Percentiles rank a stretch among this genome's conserved stretches.
Evolutionary conservation across 768 basidiomycete genomes (phyloP).

Genomic region (Crassisporium funariophilum): DNA sequence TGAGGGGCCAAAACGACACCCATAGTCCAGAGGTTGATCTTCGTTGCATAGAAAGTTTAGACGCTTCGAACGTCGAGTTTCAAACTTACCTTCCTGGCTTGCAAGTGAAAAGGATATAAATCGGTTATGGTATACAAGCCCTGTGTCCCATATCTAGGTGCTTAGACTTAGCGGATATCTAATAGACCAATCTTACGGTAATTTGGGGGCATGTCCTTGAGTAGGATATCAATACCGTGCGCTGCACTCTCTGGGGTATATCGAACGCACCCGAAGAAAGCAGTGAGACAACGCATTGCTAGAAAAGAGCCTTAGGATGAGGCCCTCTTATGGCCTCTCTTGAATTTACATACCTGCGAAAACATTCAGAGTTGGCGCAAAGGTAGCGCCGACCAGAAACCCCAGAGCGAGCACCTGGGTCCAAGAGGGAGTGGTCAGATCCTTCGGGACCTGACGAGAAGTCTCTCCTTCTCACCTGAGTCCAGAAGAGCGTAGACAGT

Average conservation of each 20-base stretch:
- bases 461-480: constrained; percentile 59
- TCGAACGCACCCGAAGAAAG: constrained; percentile 51
- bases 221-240: not conserved
- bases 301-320: not conserved
- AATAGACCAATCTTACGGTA: constrained; percentile 38
- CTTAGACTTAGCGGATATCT: not conserved
- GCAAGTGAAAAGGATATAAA: constrained; percentile 68
- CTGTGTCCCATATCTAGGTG: constrained; percentile 25
- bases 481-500: constrained; percentile 72
- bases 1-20: constrained; percentile 70
- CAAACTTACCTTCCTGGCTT: constrained; percentile 57
- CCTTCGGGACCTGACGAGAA: not conserved
- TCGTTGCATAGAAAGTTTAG: not conserved
- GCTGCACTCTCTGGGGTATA: not conserved
- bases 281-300: constrained; percentile 63
- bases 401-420: constrained; percentile 53
- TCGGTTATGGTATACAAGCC: constrained; percentile 64
- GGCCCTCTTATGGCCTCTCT: not conserved
- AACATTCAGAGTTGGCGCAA: constrained; percentile 56
- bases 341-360: constrained; percentile 47
- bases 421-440: not conserved
- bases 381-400: constrained; percentile 48
- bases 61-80: not conserved
- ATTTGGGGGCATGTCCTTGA: constrained; percentile 61
- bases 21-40: constrained; percentile 75